These are phyloP conservation scores for Stachybotrys chartarum DNA, from an alignment of 2,329 filamentous ascomycete genomes.

Conservation along the genomic window DNA sequence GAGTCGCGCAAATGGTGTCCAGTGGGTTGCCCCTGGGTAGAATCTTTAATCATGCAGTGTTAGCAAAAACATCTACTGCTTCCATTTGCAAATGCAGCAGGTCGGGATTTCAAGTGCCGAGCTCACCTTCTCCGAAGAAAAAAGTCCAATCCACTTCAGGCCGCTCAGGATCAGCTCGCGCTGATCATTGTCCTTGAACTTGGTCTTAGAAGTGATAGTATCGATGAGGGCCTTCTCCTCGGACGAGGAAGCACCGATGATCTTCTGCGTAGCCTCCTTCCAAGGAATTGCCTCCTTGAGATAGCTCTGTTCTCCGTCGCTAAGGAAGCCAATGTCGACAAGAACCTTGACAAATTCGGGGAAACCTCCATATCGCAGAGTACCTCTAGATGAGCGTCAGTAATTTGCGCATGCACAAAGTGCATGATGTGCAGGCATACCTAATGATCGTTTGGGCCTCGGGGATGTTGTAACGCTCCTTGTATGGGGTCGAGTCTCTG, in stretches of 20 bases:
- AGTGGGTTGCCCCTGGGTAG: conserved; percentile 71
- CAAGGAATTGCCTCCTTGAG: conserved; percentile 63
- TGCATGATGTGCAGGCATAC: not conserved
- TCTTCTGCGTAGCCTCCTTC: conserved; percentile 74
- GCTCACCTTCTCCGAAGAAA: conserved; percentile 40
- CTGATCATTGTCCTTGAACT: conserved; percentile 61
- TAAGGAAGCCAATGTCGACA: conserved; percentile 81
- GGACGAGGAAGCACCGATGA: conserved; percentile 62
- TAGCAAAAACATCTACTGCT: not conserved
- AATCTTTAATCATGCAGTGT: not conserved
- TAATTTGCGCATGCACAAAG: not conserved
- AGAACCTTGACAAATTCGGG: conserved; percentile 80
- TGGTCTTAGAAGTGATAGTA: conserved; percentile 67
- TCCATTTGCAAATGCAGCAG: not conserved
- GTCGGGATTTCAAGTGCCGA: too few species aligned
- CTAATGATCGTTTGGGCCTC: conserved; percentile 83
- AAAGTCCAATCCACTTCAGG: conserved; percentile 62
- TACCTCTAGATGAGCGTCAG: conserved; percentile 32
- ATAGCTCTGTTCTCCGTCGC: conserved; percentile 57
- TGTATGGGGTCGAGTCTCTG: conserved; percentile 82
- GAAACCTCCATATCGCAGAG: conserved; percentile 79
- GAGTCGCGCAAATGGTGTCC: conserved; percentile 81
- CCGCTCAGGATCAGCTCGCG: conserved; percentile 63
- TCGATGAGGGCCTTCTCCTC: conserved; percentile 61
- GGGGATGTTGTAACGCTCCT: conserved; percentile 80